Evolutionary conservation across 2,329 filamentous ascomycete species (phyloP), one percentile per base, ranked within the genome.

Genomic region (Colletotrichum phormii): DNA sequence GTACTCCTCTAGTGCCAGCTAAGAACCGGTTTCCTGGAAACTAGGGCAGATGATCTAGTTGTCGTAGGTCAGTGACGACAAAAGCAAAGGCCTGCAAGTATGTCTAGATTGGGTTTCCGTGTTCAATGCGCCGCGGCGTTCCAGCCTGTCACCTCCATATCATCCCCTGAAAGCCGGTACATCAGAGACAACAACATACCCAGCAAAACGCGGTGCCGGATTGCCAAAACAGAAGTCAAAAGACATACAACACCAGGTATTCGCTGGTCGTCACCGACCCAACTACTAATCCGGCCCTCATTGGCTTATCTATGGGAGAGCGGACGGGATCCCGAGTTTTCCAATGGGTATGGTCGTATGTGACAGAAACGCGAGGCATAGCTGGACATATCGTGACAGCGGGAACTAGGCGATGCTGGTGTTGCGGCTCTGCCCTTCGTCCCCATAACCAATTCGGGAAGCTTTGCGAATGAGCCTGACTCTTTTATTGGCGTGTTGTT

Each of bases 301-400:
- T n/a, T n/a, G n/a, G n/a, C n/a, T n/a, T n/a, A n/a, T n/a, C n/a
- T n/a, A n/a, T n/a, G n/a, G n/a, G n/a, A n/a, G n/a, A n/a, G n/a
- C n/a, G n/a, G n/a, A n/a, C 59, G 59, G 59, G 59, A 62, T 62
- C 42, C 59, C 42, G 59, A 62, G 59, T 62, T 62, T 9, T 62
- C 59, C 59, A 29, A 37, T 62, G 59, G 60, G 60, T 53, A 35
- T 63, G 60, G 46, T 63, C 60, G 60, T 63, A 63, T 63, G 60
- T 63, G n/a, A 0, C 0, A 0, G 4, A 4, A 3, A 0, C 0
- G 0, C 0, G 5, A 1, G 1, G 18, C 11, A 22, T 2, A 9
- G 1, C 33, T 2, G 5, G 1, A 4, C 4, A 51, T 51, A 51
- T 18, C 5, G 18, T 13, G 11, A 11, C 1, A 0, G 0, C 5